Conservation (phyloP, 345 rosid genomes). For the Ceriops zippeliana region DNA sequence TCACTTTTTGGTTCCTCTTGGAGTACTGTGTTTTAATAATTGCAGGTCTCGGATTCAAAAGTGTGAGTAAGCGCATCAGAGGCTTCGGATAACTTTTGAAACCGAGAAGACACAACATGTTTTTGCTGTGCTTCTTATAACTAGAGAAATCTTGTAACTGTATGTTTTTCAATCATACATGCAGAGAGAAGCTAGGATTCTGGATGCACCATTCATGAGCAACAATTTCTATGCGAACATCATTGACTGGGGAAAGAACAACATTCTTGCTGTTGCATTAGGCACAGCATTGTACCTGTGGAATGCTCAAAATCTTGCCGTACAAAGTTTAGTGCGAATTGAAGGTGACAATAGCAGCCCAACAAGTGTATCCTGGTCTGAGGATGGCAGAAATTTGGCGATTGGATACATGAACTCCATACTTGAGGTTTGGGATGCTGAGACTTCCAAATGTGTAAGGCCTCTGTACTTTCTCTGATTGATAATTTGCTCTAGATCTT, state of each 20-base stretch:
- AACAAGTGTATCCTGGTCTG: constrained; percentile 49
- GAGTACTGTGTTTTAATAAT: too few species aligned
- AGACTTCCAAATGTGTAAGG: constrained; percentile 46
- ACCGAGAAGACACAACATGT: background rate
- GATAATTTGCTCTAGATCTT: background rate
- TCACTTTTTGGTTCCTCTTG: too few species aligned
- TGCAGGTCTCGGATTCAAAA: background rate
- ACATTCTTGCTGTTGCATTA: constrained; percentile 42
- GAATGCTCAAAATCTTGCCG: constrained; percentile 25
- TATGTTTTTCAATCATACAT: constrained; percentile 6
- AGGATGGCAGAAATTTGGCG: constrained; percentile 33
- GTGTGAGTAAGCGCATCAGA: background rate
- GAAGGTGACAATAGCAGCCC: constrained; percentile 26
- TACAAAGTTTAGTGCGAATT: constrained; percentile 23
- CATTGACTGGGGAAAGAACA: constrained; percentile 48
- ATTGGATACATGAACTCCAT: constrained; percentile 38
- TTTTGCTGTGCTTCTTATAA: background rate
- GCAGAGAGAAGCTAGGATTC: constrained; percentile 36
- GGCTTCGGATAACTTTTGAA: background rate
- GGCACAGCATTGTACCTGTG: constrained; percentile 39
- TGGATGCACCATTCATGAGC: constrained; percentile 47
- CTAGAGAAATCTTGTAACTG: background rate
- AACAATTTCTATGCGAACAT: constrained; percentile 40
- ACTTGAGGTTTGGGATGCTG: constrained; percentile 44
- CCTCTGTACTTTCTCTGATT: background rate